Evolutionary conservation across 2,329 filamentous ascomycete genomes (phyloP), one percentile per base, ranked within the genome.

Genomic region (Colletotrichum navitas): DNA sequence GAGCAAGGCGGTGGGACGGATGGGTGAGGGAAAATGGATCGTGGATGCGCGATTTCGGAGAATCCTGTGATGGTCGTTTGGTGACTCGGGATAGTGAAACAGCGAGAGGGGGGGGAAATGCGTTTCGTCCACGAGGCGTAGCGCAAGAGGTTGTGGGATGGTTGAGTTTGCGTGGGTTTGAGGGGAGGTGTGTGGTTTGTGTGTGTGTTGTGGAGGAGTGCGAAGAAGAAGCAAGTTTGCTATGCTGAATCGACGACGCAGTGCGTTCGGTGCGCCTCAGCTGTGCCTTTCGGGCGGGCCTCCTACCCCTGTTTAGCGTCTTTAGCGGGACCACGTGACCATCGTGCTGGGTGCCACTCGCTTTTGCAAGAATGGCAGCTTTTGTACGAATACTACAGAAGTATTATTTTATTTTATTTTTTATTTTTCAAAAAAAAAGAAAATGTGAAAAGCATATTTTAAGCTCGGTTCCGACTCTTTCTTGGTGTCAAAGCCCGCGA

Each of bases 91-190:
- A 47, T 68, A 71, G 56, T 68, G 68, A 71, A 71, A 68, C 68
- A 68, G 63, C 56, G n/a, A 2, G 18, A 24, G 10, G 5, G 12
- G 5, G 7, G 12, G 5, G 32, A 63, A 68, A 69, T 69, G 69
- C 63, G 69, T 72, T 72, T 72, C 69, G 65, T 72, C 66, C 69
- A 59, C 66, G 69, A 72, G 69, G 39, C 52, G 66, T 45, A 64
- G 66, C 69, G 69, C 66, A 58, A 63, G 65, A 36, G 29, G 58
- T 68, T 68, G 52, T 64, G 51, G 47, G 18, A 63, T 58, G 69
- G 41, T 55, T 54, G 51, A 45, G 29, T 69, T 63, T 55, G 63
- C 63, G 49, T 68, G 56, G 24, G 41, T 49, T 52, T 12, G 26
- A 10, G 26, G 16, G 34, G 60, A 59, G 64, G 52, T 63, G 39